Percentiles rank a stretch among this genome's conserved stretches.
phyloP scores from a whole-genome alignment of 1,284 basidiomycete species.

The Irpex rosettiformis region DNA sequence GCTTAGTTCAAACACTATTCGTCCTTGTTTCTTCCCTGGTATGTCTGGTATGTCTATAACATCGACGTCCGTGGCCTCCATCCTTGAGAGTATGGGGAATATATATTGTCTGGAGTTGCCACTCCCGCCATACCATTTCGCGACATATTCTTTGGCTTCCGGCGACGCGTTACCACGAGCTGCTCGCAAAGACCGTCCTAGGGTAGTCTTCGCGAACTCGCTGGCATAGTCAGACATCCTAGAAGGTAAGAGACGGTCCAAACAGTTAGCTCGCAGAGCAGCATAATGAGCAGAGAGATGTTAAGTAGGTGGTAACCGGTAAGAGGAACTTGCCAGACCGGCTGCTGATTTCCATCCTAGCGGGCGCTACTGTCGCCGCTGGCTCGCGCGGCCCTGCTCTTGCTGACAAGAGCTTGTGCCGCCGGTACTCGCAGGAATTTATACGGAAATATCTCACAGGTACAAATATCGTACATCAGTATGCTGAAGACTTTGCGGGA shows the following conservation, averaged over 20 bases:
- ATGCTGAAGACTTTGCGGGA: too few relatives aligned
- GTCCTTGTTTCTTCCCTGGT: slow-evolving; percentile 17
- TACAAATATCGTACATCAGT: too few relatives aligned
- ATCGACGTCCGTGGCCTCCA: slow-evolving; percentile 15
- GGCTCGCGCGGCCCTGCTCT: too few relatives aligned
- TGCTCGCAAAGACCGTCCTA: background rate
- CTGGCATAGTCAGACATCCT: background rate
- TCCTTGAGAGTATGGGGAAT: slow-evolving; percentile 2
- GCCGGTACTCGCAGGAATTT: background rate
- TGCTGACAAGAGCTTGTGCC: too few relatives aligned
- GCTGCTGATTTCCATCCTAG: background rate
- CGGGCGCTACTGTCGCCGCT: background rate
- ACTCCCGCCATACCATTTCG: background rate
- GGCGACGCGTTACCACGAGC: background rate
- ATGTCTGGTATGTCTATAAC: slow-evolving; percentile 15
- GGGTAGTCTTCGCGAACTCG: background rate
- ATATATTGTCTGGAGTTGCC: background rate
- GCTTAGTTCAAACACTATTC: slow-evolving; percentile 18
- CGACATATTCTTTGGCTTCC: background rate
- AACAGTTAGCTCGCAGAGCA: background rate
- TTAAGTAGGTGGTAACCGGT: background rate
- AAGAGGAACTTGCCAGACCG: background rate
- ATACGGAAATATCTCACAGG: too few relatives aligned
- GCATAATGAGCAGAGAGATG: background rate
- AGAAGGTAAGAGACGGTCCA: background rate